phyloP scores from a whole-genome alignment of 805 yeast genomes.

The Priceomyces castillae region DNA sequence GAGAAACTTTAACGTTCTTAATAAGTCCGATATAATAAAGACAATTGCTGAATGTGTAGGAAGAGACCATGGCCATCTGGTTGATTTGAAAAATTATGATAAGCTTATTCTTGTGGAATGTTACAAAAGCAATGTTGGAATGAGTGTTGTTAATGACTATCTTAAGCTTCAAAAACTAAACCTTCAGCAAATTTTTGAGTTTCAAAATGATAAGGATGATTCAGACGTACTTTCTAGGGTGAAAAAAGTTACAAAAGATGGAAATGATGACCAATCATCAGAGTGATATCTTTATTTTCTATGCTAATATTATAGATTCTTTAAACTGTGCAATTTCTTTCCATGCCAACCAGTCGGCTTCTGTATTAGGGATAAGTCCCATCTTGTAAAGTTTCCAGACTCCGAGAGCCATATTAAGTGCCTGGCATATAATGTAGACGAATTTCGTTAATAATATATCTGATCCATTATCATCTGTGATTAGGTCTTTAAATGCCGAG shows the following conservation, averaged over 20 bases:
- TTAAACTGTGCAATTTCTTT: slow-evolving; percentile 43
- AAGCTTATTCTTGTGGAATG: slow-evolving; percentile 81
- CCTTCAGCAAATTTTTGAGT: slow-evolving; percentile 74
- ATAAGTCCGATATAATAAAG: slow-evolving; percentile 69
- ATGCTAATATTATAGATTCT: slow-evolving; percentile 7
- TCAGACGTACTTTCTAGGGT: neutral
- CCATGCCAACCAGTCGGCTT: slow-evolving; percentile 93
- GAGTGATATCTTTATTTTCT: neutral
- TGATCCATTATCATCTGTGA: slow-evolving; percentile 32
- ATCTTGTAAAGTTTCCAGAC: slow-evolving; percentile 78
- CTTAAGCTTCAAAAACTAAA: slow-evolving; percentile 67
- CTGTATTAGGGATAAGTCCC: slow-evolving; percentile 88
- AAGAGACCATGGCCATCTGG: slow-evolving; percentile 64
- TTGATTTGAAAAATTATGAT: slow-evolving; percentile 78
- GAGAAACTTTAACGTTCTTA: slow-evolving; percentile 73
- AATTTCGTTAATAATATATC: slow-evolving; percentile 27
- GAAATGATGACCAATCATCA: neutral
- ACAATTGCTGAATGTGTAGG: slow-evolving; percentile 73
- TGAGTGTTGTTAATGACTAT: slow-evolving; percentile 73
- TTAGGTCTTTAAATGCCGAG: slow-evolving; percentile 50
- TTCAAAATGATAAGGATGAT: slow-evolving; percentile 7
- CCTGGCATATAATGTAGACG: slow-evolving; percentile 37
- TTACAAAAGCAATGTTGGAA: slow-evolving; percentile 84
- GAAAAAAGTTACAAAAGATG: neutral
- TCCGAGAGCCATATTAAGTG: slow-evolving; percentile 68